Percentiles rank a stretch among this genome's conserved stretches.
Conservation (phyloP, 495 filamentous ascomycete genomes). For the Lentithecium fluviatile region DNA sequence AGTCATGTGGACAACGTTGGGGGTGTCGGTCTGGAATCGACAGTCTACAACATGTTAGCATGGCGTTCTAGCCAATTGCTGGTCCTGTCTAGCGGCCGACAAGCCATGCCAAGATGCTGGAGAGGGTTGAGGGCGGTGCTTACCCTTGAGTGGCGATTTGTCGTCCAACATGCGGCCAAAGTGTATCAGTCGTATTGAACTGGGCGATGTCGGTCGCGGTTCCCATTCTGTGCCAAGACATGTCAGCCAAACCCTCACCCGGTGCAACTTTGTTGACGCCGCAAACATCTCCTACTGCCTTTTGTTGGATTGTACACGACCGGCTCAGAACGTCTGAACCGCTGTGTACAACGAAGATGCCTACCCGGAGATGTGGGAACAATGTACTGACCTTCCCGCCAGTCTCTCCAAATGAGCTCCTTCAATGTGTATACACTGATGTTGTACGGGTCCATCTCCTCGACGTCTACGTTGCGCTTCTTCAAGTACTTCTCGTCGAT, state of each 20-base stretch:
- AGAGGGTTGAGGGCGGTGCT: slow-evolving; percentile 7
- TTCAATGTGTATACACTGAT: slow-evolving; percentile 91
- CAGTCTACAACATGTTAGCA: slow-evolving; percentile 58
- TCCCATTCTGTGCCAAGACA: slow-evolving; percentile 68
- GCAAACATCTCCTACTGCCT: too few species aligned
- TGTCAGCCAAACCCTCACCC: too few species aligned
- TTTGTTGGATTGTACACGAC: too few species aligned
- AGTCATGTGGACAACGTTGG: slow-evolving; percentile 93
- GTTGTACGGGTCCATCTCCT: slow-evolving; percentile 76
- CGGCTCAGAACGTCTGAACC: too few species aligned
- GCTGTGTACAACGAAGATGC: too few species aligned
- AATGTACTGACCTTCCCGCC: slow-evolving; percentile 62
- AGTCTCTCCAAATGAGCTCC: slow-evolving; percentile 86
- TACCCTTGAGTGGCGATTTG: slow-evolving; percentile 74
- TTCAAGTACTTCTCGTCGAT: slow-evolving; percentile 82
- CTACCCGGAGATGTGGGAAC: neutral
- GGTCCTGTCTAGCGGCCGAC: slow-evolving; percentile 6
- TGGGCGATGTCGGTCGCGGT: slow-evolving; percentile 73
- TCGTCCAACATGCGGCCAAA: slow-evolving; percentile 88
- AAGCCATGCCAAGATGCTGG: slow-evolving; percentile 15
- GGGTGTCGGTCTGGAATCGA: slow-evolving; percentile 64
- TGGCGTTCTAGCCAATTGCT: slow-evolving; percentile 11
- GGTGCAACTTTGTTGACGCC: too few species aligned
- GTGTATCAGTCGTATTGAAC: slow-evolving; percentile 80
- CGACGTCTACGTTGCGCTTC: slow-evolving; percentile 72